Percentiles rank a stretch among this genome's conserved stretches.
phyloP scores from a whole-genome alignment of 257 asterid genomes.

The Solanum appendiculatum region DNA sequence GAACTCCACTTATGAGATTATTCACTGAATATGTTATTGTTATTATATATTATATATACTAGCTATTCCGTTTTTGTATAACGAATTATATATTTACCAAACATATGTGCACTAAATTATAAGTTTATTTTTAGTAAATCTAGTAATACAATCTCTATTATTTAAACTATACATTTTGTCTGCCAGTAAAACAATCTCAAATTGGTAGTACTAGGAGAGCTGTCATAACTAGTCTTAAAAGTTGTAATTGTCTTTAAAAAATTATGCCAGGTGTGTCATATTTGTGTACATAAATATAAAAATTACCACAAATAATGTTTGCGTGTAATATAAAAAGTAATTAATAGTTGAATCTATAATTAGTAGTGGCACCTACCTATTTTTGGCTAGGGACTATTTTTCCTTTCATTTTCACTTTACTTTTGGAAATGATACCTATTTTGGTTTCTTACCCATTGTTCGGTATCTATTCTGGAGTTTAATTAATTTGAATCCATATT shows the following conservation, averaged over 20 bases:
- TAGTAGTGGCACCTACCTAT: neutral
- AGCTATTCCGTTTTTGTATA: neutral
- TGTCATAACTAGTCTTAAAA: neutral
- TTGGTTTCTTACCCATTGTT: fast-evolving
- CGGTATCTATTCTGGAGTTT: neutral
- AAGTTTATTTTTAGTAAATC: neutral
- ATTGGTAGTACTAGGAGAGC: neutral
- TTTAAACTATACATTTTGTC: neutral
- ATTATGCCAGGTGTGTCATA: neutral
- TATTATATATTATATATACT: neutral
- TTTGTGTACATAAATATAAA: neutral
- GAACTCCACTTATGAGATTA: too few relatives aligned
- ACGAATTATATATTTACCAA: neutral
- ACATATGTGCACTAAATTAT: neutral
- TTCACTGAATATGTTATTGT: neutral
- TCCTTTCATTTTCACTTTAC: neutral
- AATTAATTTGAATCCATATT: neutral
- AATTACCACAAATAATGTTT: neutral
- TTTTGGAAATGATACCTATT: neutral
- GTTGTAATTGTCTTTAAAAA: neutral
- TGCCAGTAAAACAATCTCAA: neutral
- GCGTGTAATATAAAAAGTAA: neutral
- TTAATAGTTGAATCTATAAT: neutral
- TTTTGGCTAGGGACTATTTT: neutral
- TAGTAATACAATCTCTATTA: neutral